A percentile compares a stretch with the other conserved stretches of the same genome.
Evolutionary conservation across 1,284 basidiomycete genomes (phyloP).

Genomic region (Sporisorium graminicola): DNA sequence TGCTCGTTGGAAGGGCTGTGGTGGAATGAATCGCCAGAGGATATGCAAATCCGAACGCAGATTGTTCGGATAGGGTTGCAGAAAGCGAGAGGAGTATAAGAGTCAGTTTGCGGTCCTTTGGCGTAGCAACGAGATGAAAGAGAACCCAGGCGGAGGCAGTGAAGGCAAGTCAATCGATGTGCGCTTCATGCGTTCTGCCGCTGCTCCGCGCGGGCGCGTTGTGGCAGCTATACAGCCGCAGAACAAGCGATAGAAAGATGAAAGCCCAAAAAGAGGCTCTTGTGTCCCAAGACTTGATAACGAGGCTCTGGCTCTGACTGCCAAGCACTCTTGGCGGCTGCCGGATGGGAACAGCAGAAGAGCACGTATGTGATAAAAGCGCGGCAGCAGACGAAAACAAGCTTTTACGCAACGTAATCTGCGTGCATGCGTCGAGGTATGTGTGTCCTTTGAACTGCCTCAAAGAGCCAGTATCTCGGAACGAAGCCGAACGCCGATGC

Average conservation of each 20-base stretch:
- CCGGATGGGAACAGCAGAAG: not conserved
- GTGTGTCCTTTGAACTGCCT: not conserved
- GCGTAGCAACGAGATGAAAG: not conserved
- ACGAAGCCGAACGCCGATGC: conserved; percentile 12
- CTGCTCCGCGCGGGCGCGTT: not conserved
- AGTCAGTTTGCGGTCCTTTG: conserved; percentile 4
- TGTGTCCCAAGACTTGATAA: not conserved
- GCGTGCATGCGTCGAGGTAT: conserved; percentile 11
- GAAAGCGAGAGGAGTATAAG: not conserved
- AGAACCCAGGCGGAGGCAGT: not conserved
- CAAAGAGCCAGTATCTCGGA: no score
- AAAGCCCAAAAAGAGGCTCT: not conserved
- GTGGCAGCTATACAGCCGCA: not conserved
- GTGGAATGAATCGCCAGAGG: not conserved
- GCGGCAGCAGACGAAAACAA: not conserved
- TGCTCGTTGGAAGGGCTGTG: conserved; percentile 34
- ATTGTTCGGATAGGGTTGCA: not conserved
- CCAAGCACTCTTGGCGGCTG: not conserved
- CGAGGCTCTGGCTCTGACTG: not conserved
- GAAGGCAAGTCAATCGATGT: not conserved
- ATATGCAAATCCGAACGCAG: not conserved
- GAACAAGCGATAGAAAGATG: not conserved
- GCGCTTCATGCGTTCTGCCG: not conserved
- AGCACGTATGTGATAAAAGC: not conserved
- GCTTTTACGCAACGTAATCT: not conserved